phyloP scores from a whole-genome alignment of 345 rosid genomes.

The Crucihimalaya himalaica region DNA sequence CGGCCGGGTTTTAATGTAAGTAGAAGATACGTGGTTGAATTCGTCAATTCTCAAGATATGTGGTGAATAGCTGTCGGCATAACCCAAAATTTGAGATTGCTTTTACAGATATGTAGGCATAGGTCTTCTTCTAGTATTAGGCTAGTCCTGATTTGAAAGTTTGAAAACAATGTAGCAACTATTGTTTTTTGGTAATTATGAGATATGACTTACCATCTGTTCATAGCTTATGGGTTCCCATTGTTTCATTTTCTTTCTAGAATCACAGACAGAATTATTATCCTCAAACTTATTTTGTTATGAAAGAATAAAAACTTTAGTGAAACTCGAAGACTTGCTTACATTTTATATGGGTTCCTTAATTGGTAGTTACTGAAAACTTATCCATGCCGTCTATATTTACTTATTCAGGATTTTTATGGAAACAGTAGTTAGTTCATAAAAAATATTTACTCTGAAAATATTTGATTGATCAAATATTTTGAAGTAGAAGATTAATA shows the following conservation, averaged over 20 bases:
- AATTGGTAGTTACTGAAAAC: background rate
- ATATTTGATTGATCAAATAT: too few relatives aligned
- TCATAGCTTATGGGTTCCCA: background rate
- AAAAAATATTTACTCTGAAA: too few relatives aligned
- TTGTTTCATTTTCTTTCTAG: background rate
- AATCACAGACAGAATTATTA: background rate
- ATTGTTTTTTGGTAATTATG: background rate
- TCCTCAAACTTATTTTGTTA: background rate
- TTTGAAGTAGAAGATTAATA: background rate
- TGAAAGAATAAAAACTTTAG: background rate
- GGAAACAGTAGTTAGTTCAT: too few relatives aligned
- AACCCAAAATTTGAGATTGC: slow-evolving; percentile 9
- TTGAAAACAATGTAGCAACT: slow-evolving; percentile 24
- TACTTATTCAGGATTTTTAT: too few relatives aligned
- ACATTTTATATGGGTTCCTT: background rate
- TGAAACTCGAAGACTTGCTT: background rate
- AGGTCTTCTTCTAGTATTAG: background rate
- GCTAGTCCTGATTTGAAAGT: background rate
- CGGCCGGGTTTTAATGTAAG: background rate
- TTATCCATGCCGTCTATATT: too few relatives aligned
- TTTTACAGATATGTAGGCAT: slow-evolving; percentile 4
- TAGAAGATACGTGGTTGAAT: background rate
- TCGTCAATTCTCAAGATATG: background rate
- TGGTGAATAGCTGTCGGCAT: slow-evolving; percentile 16
- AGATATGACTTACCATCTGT: slow-evolving; percentile 21